These are phyloP conservation scores for Mytilinidion resinicola DNA, from an alignment of 495 filamentous ascomycete genomes.

Conservation along the genomic window DNA sequence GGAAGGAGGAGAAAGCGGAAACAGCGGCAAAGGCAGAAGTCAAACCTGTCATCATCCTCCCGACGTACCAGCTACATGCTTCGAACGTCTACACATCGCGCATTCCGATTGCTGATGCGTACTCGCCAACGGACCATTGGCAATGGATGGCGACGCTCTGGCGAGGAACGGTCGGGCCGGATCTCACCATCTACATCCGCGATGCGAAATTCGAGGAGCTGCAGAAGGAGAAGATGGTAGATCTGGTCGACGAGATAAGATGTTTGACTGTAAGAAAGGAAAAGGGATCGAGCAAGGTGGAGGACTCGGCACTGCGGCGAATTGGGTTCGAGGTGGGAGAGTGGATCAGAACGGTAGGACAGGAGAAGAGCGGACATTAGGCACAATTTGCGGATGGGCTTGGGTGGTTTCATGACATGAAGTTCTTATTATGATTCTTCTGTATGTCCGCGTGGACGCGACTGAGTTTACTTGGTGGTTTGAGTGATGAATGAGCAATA, in stretches of 20 bases:
- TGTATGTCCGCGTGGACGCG: no score
- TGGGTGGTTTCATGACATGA: not conserved
- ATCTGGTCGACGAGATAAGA: conserved; percentile 48
- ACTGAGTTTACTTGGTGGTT: no score
- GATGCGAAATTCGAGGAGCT: conserved; percentile 25
- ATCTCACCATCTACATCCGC: conserved; percentile 72
- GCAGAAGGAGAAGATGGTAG: conserved; percentile 46
- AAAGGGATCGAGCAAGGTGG: conserved; percentile 37
- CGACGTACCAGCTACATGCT: conserved; percentile 68
- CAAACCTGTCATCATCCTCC: conserved; percentile 64
- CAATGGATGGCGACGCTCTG: conserved; percentile 96
- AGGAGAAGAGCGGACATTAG: not conserved
- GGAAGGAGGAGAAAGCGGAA: not conserved
- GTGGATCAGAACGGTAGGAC: conserved; percentile 52
- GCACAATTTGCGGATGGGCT: not conserved
- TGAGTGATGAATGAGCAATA: no score
- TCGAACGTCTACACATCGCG: conserved; percentile 66
- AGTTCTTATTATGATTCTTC: not conserved
- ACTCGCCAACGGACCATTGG: conserved; percentile 86
- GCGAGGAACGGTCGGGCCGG: conserved; percentile 78
- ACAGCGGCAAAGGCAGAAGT: not conserved
- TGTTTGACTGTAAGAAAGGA: conserved; percentile 53
- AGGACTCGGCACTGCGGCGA: conserved; percentile 61
- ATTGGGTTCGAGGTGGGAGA: conserved; percentile 80
- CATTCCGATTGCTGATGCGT: conserved; percentile 69